Conservation (phyloP, 148 eudicot species). For the Rhododendron ovatum region DNA sequence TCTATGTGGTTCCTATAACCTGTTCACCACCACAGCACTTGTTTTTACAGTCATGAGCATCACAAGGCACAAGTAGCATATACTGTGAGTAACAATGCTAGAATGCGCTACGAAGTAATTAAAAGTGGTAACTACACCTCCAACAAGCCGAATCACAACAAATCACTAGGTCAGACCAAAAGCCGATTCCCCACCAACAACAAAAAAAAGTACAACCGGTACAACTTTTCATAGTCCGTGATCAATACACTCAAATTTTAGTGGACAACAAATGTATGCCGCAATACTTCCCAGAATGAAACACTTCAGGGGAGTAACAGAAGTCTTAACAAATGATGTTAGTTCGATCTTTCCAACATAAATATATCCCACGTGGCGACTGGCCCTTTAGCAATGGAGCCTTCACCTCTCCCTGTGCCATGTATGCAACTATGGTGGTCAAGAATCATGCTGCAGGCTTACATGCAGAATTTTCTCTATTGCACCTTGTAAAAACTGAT, state of each 20-base stretch:
- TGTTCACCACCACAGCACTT: too few species aligned
- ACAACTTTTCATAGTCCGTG: background rate
- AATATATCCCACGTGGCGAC: background rate
- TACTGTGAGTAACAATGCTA: too few species aligned
- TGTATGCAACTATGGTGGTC: background rate
- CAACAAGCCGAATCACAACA: background rate
- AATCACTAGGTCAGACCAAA: background rate
- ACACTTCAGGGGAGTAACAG: background rate
- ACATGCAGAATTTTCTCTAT: background rate
- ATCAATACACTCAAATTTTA: background rate
- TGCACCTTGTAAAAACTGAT: background rate
- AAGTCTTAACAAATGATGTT: background rate
- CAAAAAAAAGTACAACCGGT: background rate
- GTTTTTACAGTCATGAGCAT: too few species aligned
- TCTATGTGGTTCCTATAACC: too few species aligned
- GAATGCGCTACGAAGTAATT: background rate
- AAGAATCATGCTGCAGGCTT: background rate
- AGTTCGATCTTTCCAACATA: background rate
- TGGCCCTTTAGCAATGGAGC: background rate
- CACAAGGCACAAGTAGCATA: too few species aligned
- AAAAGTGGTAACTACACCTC: background rate
- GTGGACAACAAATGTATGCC: background rate
- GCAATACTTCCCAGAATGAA: background rate
- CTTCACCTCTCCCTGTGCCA: background rate
- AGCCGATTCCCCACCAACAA: background rate